A percentile compares a stretch with the other conserved stretches of the same genome.
phyloP scores from a whole-genome alignment of 2,329 filamentous ascomycete genomes.

The Cadophora gregata region DNA sequence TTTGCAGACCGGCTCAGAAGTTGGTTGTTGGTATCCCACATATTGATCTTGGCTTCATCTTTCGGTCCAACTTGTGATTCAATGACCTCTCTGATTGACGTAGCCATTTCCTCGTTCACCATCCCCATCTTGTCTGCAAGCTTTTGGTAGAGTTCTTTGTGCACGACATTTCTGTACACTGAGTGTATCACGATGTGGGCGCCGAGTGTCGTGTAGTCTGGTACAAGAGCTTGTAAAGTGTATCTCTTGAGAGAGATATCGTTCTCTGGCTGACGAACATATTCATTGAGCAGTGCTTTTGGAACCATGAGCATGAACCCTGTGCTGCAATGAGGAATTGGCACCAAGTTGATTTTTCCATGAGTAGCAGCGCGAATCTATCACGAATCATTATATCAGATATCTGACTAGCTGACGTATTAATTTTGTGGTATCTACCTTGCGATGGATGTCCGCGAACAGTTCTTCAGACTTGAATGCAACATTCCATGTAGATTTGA shows the following conservation, averaged over 20 bases:
- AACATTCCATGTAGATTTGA: constrained; percentile 4
- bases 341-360: constrained; percentile 8
- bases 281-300: constrained; percentile 4
- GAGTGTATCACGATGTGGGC: constrained; percentile 12
- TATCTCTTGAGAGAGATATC: constrained; percentile 17
- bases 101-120: constrained; percentile 9
- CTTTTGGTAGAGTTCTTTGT: constrained; percentile 15
- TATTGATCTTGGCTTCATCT: constrained; percentile 3
- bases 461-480: neutral
- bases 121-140: constrained; percentile 14
- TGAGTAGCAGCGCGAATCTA: constrained; percentile 3
- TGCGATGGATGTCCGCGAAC: constrained; percentile 10
- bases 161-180: constrained; percentile 7
- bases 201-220: constrained; percentile 11
- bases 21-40: constrained; percentile 10
- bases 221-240: constrained; percentile 12
- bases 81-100: neutral
- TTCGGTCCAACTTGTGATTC: neutral
- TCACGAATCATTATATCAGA: neutral
- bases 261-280: constrained; percentile 6
- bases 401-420: neutral
- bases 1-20: constrained; percentile 11
- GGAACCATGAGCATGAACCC: constrained; percentile 18
- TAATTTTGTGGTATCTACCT: neutral
- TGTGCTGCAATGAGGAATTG: constrained; percentile 10